phyloP scores from a whole-genome alignment of 1,284 basidiomycete genomes.

The Meira miltonrushii region DNA sequence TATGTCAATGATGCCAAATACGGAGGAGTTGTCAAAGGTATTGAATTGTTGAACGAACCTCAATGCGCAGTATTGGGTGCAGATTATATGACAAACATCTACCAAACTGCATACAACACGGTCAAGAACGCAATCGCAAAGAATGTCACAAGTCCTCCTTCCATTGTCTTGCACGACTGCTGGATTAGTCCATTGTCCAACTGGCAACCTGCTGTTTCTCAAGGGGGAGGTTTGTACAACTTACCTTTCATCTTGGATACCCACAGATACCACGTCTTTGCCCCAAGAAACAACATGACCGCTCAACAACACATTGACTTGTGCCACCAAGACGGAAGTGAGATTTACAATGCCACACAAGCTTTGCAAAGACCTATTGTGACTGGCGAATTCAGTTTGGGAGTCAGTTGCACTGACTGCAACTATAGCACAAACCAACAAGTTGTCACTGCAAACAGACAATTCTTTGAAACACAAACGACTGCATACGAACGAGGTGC shows the following conservation, averaged over 20 bases:
- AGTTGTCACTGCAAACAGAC: constrained; percentile 12
- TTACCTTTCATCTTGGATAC: constrained; percentile 10
- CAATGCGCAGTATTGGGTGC: constrained; percentile 23
- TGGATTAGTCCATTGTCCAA: constrained; percentile 31
- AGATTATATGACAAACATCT: constrained; percentile 36
- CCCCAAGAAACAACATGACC: background rate
- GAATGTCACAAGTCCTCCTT: constrained; percentile 33
- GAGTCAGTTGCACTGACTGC: constrained; percentile 6
- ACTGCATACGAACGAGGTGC: constrained; percentile 14
- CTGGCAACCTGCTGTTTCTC: constrained; percentile 9
- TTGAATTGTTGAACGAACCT: constrained; percentile 14
- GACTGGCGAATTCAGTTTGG: constrained; percentile 15
- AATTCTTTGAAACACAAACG: constrained; percentile 22
- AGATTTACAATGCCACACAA: constrained; percentile 1
- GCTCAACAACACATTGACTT: constrained; percentile 13
- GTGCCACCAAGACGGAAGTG: background rate
- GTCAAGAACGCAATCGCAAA: constrained; percentile 23
- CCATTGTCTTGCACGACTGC: constrained; percentile 52
- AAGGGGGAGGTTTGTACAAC: background rate
- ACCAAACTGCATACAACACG: constrained; percentile 42
- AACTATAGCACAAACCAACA: constrained; percentile 13
- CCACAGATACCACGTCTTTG: constrained; percentile 17
- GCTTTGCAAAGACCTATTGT: constrained; percentile 5
- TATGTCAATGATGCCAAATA: constrained; percentile 16
- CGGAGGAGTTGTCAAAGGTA: constrained; percentile 23